Base-by-base conservation (phyloP, 495 filamentous ascomycete genomes). In the Talaromyces thailandensis region DNA sequence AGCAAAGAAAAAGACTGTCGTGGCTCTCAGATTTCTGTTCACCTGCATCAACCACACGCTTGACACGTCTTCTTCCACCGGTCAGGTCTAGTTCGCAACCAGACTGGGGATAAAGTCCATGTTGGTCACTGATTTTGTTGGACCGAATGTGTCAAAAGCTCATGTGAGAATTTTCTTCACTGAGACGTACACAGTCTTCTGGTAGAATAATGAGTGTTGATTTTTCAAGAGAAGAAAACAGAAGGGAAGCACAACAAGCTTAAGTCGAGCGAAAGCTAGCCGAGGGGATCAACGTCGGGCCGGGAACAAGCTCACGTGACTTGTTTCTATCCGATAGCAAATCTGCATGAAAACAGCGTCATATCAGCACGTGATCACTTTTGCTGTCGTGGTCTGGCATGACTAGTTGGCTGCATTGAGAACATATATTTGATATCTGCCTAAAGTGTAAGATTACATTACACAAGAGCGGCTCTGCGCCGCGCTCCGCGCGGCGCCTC, bases 11-110 rank as follows among this genome's bases (percentile, higher is more conserved):
- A 31, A 48, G 43, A 61, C 59, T 52, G 59, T 61, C 16, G 43
- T 61, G 61, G 65, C 66, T 67, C 71, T 75, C 61, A 68, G 72
- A 71, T 71, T 64, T 71, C 69, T 71, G 69, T 71, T 71, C 69
- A 68, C 58, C 62, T 71, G 67, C 69, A 61, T 69, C 69, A 70
- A 65, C 35, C 40, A 61, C 40, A 61, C 56, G 26, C 58, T 51
- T 26, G 51, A 63, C 60, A 55, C 53, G 60, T 58, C 67, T 48
- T 58, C 35, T 55, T 61, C 62, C 51, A 45, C 64, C 32, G 26
- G 56, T 28, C 56, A 55, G 23, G 31, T 21, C 51, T 23, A 21
- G 26, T 25, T 12, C 23, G 16, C 5, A 28, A 52, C 50, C 16
- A 23, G 16, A 51, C 40, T 11, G 28, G 52, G 59, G 61, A 66